Evolutionary conservation across 2,329 filamentous ascomycete genomes (phyloP), one percentile per base, ranked within the genome.

Genomic region (Bisporella sp.): DNA sequence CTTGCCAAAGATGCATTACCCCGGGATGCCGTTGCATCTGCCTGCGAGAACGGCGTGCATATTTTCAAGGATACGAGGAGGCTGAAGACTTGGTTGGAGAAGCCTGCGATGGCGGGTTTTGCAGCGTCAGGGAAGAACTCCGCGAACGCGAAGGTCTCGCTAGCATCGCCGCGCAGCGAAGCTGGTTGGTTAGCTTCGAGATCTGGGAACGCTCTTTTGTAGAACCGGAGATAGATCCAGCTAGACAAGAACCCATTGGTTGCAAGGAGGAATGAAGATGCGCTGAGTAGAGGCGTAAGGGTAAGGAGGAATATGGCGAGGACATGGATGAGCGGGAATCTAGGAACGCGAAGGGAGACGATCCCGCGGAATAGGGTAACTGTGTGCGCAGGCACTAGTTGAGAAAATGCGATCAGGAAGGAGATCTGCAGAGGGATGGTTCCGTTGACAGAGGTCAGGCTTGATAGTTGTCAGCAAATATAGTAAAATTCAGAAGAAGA

Each of bases 161-260:
- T 95, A 35, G 93, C 89, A 67, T 99, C 93, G 55, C 93, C 93
- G 57, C 85, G 87, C 59, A 95, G 80, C 6, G 78, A 73, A 5
- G 75, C 65, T 2, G 77, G 68, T 62, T 85, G 81, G 7, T 77
- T 76, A 9, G 77, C 72, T 60, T 85, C 82, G 54, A 86, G 78
- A 60, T 86, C 82, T 49, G 82, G 81, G 62, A 85, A 84, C 52
- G 84, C 79, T 50, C 76, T 71, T 71, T 96, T 95, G 75, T 89
- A 96, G 75, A 97, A 99, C 59, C 93, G 89, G 13, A 99, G 82
- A 69, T 97, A 97, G 41, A 87, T 89, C 92, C 92, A 99, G 67
- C 89, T 90, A 8, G 84, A 85, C 54, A 96, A 68, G 68, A 99
- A 87, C 52, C 89, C 91, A 59, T 86, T 85, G 67, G 87, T 74